Evolutionary conservation across 768 basidiomycete species (phyloP).

Genomic region (Agrocybe pediades): DNA sequence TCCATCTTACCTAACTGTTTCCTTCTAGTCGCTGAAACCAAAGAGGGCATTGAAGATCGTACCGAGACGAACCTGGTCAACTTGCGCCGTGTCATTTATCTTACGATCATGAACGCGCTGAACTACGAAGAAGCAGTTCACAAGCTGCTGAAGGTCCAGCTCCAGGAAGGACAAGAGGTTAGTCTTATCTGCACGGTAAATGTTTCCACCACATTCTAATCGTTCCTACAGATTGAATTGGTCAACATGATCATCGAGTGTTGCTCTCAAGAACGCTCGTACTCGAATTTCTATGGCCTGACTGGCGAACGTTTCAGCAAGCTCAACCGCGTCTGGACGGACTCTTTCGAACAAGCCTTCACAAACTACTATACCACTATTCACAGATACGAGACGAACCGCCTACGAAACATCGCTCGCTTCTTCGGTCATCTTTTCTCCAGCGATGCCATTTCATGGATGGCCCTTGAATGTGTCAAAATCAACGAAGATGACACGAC

Average conservation of each 20-base stretch:
- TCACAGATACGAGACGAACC: slow-evolving; percentile 98
- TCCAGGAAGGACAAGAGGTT: slow-evolving; percentile 94
- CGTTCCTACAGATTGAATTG: slow-evolving; percentile 71
- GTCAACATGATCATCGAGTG: slow-evolving; percentile 99
- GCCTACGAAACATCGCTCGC: slow-evolving; percentile 93
- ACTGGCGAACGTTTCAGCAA: slow-evolving; percentile 96
- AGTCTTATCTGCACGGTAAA: slow-evolving; percentile 13
- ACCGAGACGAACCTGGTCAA: slow-evolving; percentile 97
- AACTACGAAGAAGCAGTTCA: slow-evolving; percentile 99
- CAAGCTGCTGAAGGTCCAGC: slow-evolving; percentile 91
- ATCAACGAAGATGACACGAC: slow-evolving; percentile 99
- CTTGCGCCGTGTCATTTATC: slow-evolving; percentile 88
- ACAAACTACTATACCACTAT: slow-evolving; percentile 91
- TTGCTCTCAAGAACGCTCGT: slow-evolving; percentile 99
- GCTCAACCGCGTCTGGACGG: slow-evolving; percentile 93
- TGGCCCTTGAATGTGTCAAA: slow-evolving; percentile 78
- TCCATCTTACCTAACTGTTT: background rate
- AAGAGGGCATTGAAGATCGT: slow-evolving; percentile 89
- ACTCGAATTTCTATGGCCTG: slow-evolving; percentile 96
- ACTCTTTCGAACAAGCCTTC: slow-evolving; percentile 87
- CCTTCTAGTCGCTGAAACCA: slow-evolving; percentile 64
- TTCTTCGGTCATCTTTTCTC: slow-evolving; percentile 94
- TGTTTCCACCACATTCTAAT: background rate
- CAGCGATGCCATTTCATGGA: slow-evolving; percentile 89
- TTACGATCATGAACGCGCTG: slow-evolving; percentile 98